Evolutionary conservation across 148 eudicot genomes (phyloP), one percentile per base, ranked within the genome.

Genomic region (Silene latifolia): DNA sequence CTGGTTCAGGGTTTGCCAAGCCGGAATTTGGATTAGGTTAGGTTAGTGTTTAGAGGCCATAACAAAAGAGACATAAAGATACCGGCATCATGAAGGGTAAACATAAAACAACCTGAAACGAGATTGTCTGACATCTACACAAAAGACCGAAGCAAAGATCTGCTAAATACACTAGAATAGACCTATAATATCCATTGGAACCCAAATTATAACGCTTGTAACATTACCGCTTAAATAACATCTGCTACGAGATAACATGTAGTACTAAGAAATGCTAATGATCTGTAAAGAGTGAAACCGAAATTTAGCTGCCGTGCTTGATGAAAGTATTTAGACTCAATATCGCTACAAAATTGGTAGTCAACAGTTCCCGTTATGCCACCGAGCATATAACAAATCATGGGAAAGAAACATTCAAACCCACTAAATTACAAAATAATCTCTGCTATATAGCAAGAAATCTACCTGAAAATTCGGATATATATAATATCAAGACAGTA

Each of bases 301-400:
- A 48, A 60, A 62, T 35, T 60, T n/a, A 29, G n/a, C 69, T 62
- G 74, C 67, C 66, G 77, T 72, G 67, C 74, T 77, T 68, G 53
- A 72, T 27, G 72, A 73, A 77, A 68, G 77, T 77, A 72, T 73
- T 35, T 17, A 53, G 54, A 70, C 74, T 73, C 71, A 68, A 73
- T 56, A 1, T 76, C 7, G 54, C 77, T 81, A 73, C 80, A 77
- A 83, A 83, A 74, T 78, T 71, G 79, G 79, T 39, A 66, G 76
- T 80, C 76, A 72, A 72, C 56, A 74, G 65, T 67, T 32, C 74
- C 57, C 39, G 63, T 54, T 74, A 46, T 29, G 53, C 76, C 67
- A 70, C 80, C 48, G 61, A 42, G 74, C 78, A 74, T 83, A 77
- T 78, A 80, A 63, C 76, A 77, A 77, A 74, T 69, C 73, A 65